Evolutionary conservation across 2,329 filamentous ascomycete genomes (phyloP), one percentile per base, ranked within the genome.

Genomic region (Hirsutella thompsonii): DNA sequence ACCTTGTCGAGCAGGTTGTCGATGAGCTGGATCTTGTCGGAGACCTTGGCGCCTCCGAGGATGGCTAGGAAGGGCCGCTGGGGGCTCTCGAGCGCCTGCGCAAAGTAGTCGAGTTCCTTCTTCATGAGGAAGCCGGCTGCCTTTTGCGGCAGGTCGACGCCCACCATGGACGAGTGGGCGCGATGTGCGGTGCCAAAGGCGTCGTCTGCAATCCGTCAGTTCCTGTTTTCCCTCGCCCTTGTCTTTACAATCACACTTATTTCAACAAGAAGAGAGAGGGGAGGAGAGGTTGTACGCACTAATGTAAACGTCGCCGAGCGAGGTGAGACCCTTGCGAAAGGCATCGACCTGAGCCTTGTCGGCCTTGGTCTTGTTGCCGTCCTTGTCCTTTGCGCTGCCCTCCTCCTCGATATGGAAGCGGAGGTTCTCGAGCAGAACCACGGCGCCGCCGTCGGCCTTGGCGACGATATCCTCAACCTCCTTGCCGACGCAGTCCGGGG

Each of bases 21-120:
- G 61, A 98, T 96, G 55, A 98, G 77, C 74, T 95, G 87, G 64
- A 98, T 98, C 82, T 98, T 98, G 77, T 98, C 92, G 36, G 87
- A 93, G 53, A 98, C 88, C 78, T 98, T 98, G 63, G 92, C 88
- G 53, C 92, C 92, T 55, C 92, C 92, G 41, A 98, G 84, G 61
- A 98, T 98, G 62, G 92, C 93, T 41, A 98, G 81, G 84, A 98
- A 98, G 46, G 92, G 92, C 43, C 90, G 81, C 70, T 93, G 75
- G 47, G 92, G 92, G 55, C 76, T 79, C 72, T 98, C 92, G 46
- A 98, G 83, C 32, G 88, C 92, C 72, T 95, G 79, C 50, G 92
- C 92, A 61, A 98, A 98, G 81, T 98, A 98, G 62, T 98, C 92
- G 48, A 98, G 83, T 69, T 98, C 92, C 76, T 96, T 98, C 83